Base-by-base conservation (phyloP, 352 stramenopile genomes). In the Pythium rhizo-oryzae region DNA sequence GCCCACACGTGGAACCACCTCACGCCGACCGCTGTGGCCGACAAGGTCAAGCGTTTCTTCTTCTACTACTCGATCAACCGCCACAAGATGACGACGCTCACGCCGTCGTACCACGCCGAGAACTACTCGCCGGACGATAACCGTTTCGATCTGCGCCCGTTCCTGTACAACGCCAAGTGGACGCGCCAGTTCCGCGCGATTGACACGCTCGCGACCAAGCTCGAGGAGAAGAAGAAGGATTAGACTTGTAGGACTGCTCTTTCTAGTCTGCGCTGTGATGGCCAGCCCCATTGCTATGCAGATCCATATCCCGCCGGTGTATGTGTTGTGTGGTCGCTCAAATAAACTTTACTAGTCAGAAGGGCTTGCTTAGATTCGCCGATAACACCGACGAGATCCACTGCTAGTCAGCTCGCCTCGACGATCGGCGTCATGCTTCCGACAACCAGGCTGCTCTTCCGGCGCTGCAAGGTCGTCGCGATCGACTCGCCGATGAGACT, bases 41-140 rank as follows among this genome's bases (percentile, higher is more conserved):
- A 85, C 35, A 96, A 97, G 73, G 88, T 97, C 2, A 99, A 99
- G 80, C 85, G 92, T 28, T 99, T 99, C 77, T 99, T 99, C 85
- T 98, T 92, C 70, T 99, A 97, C 77, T 99, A 99, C 79, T 88
- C 90, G 25, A 80, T 99, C 65, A 99, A 99, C 82, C 92, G 98
- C 25, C 98, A 99, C 88, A 99, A 99, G 79, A 99, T 99, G 94
- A 99, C 96, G 59, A 99, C 96, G 23, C 85, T 99, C 50, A 99
- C 98, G 54, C 98, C 97, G 43, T 96, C 96, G 37, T 99, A 99
- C 85, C 98, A 99, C 77, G 97, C 96, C 21, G 98, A 99, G 78
- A 97, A 94, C 75, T 99, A 99, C 80, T 98, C 92, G 37, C 97
- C 97, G 8, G 98, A 99, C 78, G 98, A 99, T 85, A 99, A 99